A percentile compares a stretch with the other conserved stretches of the same genome.
These are phyloP conservation scores for Malassezia restricta DNA, from an alignment of 1,284 basidiomycete species.

Conservation along the genomic window DNA sequence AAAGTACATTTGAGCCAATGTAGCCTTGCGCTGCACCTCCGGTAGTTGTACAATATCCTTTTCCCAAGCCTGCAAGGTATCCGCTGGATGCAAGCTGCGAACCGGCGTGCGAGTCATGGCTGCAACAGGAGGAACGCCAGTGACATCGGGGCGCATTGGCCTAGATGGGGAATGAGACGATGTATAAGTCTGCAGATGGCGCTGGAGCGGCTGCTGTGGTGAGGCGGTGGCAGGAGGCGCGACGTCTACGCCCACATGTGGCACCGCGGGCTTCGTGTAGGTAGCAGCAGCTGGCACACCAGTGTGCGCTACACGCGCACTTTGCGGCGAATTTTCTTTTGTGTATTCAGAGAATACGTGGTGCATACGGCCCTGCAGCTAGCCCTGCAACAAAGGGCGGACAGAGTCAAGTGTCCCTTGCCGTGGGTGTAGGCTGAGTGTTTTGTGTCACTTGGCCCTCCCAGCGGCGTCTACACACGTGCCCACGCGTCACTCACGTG, in stretches of 20 bases:
- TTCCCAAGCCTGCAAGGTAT: constrained; percentile 40
- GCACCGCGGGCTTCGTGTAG: neutral
- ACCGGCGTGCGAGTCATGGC: constrained; percentile 18
- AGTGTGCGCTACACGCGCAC: neutral
- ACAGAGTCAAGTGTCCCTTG: no score
- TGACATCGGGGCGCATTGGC: neutral
- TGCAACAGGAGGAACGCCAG: neutral
- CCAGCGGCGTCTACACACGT: no score
- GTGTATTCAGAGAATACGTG: neutral
- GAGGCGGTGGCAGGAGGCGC: neutral
- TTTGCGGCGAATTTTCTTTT: constrained; percentile 10
- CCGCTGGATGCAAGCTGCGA: constrained; percentile 28
- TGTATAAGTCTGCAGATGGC: constrained; percentile 4
- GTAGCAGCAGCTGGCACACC: neutral
- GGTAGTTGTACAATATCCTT: constrained; percentile 32
- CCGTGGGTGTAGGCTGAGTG: no score
- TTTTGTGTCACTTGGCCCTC: no score
- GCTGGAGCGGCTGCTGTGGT: constrained; percentile 1
- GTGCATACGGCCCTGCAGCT: neutral
- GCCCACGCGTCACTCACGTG: no score
- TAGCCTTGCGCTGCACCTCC: constrained; percentile 42
- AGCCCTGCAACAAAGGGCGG: no score
- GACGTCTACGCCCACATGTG: neutral
- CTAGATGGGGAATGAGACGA: neutral
- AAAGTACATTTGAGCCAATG: constrained; percentile 45